Percentiles rank a stretch among this genome's conserved stretches.
Evolutionary conservation across 1,284 basidiomycete species (phyloP).

Genomic region (Ceratobasidium sp.): DNA sequence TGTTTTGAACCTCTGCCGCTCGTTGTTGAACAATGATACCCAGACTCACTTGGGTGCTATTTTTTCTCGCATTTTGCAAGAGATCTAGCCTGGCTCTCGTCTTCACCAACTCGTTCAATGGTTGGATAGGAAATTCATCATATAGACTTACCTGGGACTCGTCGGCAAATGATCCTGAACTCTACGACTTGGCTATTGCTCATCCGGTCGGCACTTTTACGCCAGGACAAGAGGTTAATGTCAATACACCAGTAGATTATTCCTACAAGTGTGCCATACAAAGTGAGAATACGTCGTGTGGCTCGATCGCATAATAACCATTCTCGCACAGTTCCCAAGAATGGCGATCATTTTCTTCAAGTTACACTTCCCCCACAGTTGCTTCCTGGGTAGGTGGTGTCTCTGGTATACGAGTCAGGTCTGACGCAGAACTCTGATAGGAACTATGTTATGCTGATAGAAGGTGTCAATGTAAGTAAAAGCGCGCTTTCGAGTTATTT

Average conservation of each 20-base stretch:
- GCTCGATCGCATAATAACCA: background rate
- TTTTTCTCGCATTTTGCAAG: conserved; percentile 5
- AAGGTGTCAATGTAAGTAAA: background rate
- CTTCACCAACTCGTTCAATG: conserved; percentile 27
- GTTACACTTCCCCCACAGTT: background rate
- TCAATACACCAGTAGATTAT: conserved; percentile 13
- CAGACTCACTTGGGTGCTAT: background rate
- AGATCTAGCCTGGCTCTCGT: background rate
- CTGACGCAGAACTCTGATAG: background rate
- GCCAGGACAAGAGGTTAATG: background rate
- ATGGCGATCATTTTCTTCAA: conserved; percentile 2
- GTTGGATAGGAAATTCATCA: conserved; percentile 30
- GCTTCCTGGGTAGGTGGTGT: conserved; percentile 7
- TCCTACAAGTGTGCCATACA: conserved; percentile 1
- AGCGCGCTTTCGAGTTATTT: background rate
- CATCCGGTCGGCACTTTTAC: background rate
- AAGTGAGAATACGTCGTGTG: background rate
- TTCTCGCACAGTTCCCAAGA: conserved; percentile 5
- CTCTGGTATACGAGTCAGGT: background rate
- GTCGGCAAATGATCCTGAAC: conserved; percentile 4
- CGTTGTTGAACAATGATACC: background rate
- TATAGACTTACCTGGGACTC: conserved; percentile 16
- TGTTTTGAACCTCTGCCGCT: background rate
- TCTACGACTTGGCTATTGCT: conserved; percentile 10
- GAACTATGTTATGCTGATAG: conserved; percentile 6